A percentile compares a stretch with the other conserved stretches of the same genome.
Conservation (phyloP, 129 eudicot species). For the Logfia minima region DNA sequence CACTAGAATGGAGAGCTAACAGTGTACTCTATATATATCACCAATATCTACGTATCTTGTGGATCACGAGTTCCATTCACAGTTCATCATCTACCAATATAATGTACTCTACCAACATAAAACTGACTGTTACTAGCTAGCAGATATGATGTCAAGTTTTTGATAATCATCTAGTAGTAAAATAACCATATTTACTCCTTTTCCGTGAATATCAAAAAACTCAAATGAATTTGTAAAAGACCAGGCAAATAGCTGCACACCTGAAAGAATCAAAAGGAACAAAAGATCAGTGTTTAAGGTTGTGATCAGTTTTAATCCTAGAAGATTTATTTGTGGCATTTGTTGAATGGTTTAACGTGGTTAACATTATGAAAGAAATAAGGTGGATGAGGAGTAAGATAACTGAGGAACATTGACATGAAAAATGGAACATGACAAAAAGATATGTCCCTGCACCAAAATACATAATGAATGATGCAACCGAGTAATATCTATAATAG, state of each 20-base stretch:
- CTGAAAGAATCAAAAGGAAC: neutral
- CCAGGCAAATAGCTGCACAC: neutral
- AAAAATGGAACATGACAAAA: no score
- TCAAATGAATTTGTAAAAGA: neutral
- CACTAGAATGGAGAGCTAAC: no score
- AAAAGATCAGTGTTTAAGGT: neutral
- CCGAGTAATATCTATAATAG: neutral
- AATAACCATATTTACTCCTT: neutral
- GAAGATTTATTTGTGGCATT: neutral
- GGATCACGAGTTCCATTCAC: neutral
- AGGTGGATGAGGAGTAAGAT: no score
- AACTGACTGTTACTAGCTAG: neutral
- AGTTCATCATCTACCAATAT: neutral
- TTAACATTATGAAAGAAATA: no score
- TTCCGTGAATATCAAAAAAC: neutral
- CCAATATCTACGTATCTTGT: neutral
- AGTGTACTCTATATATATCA: no score
- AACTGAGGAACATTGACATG: no score
- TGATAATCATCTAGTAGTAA: neutral
- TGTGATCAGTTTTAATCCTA: neutral
- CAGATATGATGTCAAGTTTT: neutral
- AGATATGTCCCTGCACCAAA: no score
- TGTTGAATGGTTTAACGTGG: neutral
- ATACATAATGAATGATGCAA: neutral
- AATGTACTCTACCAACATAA: neutral